Evolutionary conservation across 768 basidiomycete genomes (phyloP), one percentile per base, ranked within the genome.

Genomic region (Tylopilus felleus): DNA sequence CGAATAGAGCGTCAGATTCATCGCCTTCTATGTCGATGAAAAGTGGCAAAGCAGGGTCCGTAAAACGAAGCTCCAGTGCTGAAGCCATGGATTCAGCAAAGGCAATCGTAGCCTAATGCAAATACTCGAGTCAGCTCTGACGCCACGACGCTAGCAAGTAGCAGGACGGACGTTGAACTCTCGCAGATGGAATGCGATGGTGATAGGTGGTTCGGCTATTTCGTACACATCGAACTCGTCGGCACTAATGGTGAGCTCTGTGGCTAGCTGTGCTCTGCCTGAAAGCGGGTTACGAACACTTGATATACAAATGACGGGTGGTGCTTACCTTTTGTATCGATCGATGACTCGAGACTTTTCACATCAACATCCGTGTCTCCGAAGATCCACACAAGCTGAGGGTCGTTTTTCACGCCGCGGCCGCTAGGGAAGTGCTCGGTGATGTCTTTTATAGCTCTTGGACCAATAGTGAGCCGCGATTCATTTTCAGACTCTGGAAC

Each of bases 221-320:
- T 88, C 80, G 63, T 92, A 93, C 8, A 77, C 71, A 48, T 93
- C 90, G 58, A 93, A 93, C 62, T 93, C 92, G 38, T 89, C 87
- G 1, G 80, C 80, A 52, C 84, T 86, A 48, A 93, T 84, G 1
- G 79, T 79, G 45, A 93, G 75, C 66, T 92, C 89, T 1, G 90
- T 93, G 5, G 85, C 77, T 16, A 92, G 74, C 51, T 89, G 82
- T 17, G 77, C 76, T 62, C 74, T 77, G 45, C 79, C 88, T 88
- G 65, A 21, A 19, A 25, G 40, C 4, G 22, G 36, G n/a, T 56
- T 45, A 51, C 10, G 10, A 27, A 47, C 6, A 38, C 19, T 14
- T 14, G 43, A 29, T 10, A 40, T 19, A 31, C 10, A 40, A 29
- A 4, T 40, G 21, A 31, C 40, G 14, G 40, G 41, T 35, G 29